Percentiles rank a stretch among this genome's conserved stretches.
Conservation (phyloP, 177 flowering plant genomes). For the Vitis hybrid region DNA sequence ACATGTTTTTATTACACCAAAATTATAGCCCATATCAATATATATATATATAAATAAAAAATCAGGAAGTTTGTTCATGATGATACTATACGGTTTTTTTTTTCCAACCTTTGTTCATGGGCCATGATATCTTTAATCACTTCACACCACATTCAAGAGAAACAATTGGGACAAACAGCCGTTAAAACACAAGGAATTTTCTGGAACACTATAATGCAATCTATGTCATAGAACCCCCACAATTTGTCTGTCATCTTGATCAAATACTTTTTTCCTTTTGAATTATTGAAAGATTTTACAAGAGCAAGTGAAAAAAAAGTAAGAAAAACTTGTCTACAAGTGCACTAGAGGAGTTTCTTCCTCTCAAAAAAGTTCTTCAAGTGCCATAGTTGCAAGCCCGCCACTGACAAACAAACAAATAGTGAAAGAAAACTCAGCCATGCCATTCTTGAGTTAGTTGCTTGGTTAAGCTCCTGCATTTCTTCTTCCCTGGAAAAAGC, state of each 20-base stretch:
- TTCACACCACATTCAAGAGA: not conserved
- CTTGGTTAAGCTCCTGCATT: constrained; percentile 56
- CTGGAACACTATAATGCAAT: not conserved
- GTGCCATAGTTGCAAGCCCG: constrained; percentile 70
- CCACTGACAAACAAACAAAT: constrained; percentile 55
- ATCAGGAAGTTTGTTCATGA: too few relatives aligned
- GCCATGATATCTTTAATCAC: not conserved
- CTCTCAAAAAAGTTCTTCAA: constrained; percentile 70
- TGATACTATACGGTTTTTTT: too few relatives aligned
- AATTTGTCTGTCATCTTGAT: not conserved
- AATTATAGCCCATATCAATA: too few relatives aligned
- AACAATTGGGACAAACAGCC: not conserved
- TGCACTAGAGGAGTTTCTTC: constrained; percentile 58
- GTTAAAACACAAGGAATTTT: not conserved
- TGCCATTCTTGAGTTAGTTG: constrained; percentile 58
- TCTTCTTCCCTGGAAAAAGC: constrained; percentile 60
- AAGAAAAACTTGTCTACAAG: not conserved
- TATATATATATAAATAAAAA: too few relatives aligned
- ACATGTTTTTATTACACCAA: too few relatives aligned
- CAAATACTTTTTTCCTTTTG: not conserved
- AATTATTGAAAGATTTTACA: constrained; percentile 8
- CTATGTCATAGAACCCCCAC: not conserved
- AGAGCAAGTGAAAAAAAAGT: not conserved
- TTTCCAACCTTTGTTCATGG: too few relatives aligned
- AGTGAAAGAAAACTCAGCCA: constrained; percentile 56